Evolutionary conservation across 2,329 filamentous ascomycete genomes (phyloP).

Genomic region (Chrysoporthe cubensis): DNA sequence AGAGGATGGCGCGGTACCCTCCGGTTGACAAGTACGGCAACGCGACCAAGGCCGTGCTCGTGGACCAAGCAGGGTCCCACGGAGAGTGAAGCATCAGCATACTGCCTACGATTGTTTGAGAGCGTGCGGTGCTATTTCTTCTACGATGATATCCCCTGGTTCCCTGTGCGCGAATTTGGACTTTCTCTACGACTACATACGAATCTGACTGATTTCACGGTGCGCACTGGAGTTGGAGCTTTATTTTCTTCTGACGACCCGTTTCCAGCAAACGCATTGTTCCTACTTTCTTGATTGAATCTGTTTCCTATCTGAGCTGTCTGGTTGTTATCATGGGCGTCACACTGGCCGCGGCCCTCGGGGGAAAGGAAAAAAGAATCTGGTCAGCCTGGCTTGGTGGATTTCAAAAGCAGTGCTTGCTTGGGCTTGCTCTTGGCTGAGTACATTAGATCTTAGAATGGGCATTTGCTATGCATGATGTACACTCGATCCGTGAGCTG

Average conservation of each 20-base stretch:
- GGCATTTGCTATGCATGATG: conserved; percentile 3
- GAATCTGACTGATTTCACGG: not conserved
- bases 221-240: too few relatives aligned
- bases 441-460: conserved; percentile 1
- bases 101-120: conserved; percentile 1
- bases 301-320: too few relatives aligned
- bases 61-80: conserved; percentile 50
- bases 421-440: not conserved
- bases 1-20: conserved; percentile 75
- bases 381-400: conserved; percentile 1
- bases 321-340: not conserved
- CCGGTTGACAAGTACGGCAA: conserved; percentile 60
- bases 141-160: conserved; percentile 20
- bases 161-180: not conserved
- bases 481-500: not conserved
- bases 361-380: not conserved
- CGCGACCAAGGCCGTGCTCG: conserved; percentile 47
- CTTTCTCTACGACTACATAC: not conserved
- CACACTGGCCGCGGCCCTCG: not conserved
- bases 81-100: conserved; percentile 39
- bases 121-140: conserved; percentile 15
- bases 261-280: not conserved
- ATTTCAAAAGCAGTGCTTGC: conserved; percentile 3
- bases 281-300: not conserved
- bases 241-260: too few relatives aligned